phyloP scores from a whole-genome alignment of 2,329 filamentous ascomycete species.

The Beauveria medogensis region DNA sequence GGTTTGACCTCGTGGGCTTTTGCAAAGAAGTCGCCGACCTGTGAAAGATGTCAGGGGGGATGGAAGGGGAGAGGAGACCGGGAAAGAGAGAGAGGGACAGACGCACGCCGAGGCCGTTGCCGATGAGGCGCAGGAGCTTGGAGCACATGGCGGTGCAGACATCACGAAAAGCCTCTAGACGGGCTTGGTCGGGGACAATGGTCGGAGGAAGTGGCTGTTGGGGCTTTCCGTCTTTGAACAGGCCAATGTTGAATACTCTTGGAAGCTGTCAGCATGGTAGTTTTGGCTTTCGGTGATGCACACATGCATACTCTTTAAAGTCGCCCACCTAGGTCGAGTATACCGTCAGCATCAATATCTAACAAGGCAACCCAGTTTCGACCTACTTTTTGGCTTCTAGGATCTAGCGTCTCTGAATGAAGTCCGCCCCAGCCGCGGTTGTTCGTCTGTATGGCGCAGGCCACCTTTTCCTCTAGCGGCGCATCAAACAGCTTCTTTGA shows the following conservation, averaged over 20 bases:
- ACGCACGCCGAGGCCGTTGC: constrained; percentile 61
- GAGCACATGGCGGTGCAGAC: constrained; percentile 67
- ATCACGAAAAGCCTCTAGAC: constrained; percentile 58
- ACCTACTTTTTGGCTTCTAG: constrained; percentile 66
- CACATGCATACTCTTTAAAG: constrained; percentile 66
- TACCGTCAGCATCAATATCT: not conserved
- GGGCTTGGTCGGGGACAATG: constrained; percentile 49
- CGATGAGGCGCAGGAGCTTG: constrained; percentile 68
- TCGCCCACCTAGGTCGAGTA: constrained; percentile 56
- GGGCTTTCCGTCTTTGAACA: constrained; percentile 60
- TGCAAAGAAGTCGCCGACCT: constrained; percentile 47
- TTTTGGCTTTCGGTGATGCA: not conserved
- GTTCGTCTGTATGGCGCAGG: constrained; percentile 66
- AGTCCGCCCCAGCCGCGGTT: constrained; percentile 87
- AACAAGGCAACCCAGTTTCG: constrained; percentile 1
- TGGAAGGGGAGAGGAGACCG: not conserved
- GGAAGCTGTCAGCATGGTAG: constrained; percentile 25
- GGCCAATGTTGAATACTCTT: constrained; percentile 82
- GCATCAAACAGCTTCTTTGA: constrained; percentile 65
- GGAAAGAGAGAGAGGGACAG: constrained; percentile 3
- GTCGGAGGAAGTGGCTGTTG: constrained; percentile 68
- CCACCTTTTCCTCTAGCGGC: constrained; percentile 62
- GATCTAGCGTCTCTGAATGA: constrained; percentile 83
- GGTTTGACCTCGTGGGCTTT: constrained; percentile 37
- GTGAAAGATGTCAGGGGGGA: too few relatives aligned